A percentile compares a stretch with the other conserved stretches of the same genome.
phyloP scores from a whole-genome alignment of 768 basidiomycete genomes.

The Leccinum incarnatum region DNA sequence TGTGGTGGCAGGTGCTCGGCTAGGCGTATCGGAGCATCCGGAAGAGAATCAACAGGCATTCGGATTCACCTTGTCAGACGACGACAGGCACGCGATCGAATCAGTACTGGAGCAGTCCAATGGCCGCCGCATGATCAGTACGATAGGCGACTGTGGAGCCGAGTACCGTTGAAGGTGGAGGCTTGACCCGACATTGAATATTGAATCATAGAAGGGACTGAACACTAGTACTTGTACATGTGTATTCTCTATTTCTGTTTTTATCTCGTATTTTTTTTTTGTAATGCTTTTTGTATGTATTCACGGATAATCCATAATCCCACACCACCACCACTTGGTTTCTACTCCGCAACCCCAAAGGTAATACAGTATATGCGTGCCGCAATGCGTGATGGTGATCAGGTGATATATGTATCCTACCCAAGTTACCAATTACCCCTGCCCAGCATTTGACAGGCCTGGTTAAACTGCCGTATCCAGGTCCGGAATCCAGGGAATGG shows the following conservation, averaged over 20 bases:
- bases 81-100: constrained; percentile 64
- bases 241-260: not conserved
- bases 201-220: not conserved
- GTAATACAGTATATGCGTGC: not conserved
- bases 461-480: not conserved
- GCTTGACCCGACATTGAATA: not conserved
- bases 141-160: constrained; percentile 80
- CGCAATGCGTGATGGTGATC: not conserved
- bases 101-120: constrained; percentile 59
- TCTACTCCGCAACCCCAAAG: not conserved
- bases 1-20: constrained; percentile 47
- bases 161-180: constrained; percentile 56
- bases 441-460: too few relatives aligned
- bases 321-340: not conserved
- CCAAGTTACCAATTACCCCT: not conserved
- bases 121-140: constrained; percentile 57
- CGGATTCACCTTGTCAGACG: constrained; percentile 50
- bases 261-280: not conserved
- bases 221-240: not conserved
- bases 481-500: not conserved
- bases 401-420: not conserved
- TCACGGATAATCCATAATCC: not conserved
- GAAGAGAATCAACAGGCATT: constrained; percentile 67
- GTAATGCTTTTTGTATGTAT: not conserved
- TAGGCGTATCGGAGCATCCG: constrained; percentile 73